Evolutionary conservation across 768 basidiomycete species (phyloP), one percentile per base, ranked within the genome.

Genomic region (Butyriboletus loyo): DNA sequence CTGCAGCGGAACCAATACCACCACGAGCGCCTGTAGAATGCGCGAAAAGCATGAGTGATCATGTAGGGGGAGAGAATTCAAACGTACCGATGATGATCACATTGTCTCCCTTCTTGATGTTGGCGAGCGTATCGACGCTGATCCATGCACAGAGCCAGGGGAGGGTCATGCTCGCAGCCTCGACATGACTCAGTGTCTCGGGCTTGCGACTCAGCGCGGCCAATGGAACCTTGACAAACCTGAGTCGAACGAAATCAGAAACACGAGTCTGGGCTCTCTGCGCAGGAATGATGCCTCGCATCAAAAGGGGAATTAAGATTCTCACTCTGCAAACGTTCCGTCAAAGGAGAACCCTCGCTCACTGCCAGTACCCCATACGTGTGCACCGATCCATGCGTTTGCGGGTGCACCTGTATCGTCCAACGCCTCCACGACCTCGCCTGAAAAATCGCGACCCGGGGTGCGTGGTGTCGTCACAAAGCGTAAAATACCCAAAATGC

Each of bases 61-160:
- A 31, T 8, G 9, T 13, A 0, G 14, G 28, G 22, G 36, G 13
- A 24, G 7, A 15, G 42, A 17, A 28, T 13, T 1, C 5, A 8
- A 27, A 30, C 59, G 11, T 22, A 66, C 69, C 69, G 24, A 70
- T 62, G 50, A 70, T 72, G 41, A 70, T 32, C 5, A 72, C 67
- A 36, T 69, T 71, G 27, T 70, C 69, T 13, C 65, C 70, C 19
- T 58, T 13, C 41, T 67, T 71, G 44, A 72, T 62, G 9, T 63
- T 54, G 19, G 69, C 68, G 14, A 72, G 70, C 15, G 59, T 70
- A 10, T 72, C 55, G 13, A 70, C 67, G 1, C 69, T 70, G 58
- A 72, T 72, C 71, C 71, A 70, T 7, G 71, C 71, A 46, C 69
- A 70, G 24, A 71, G 58, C 69, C 70, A 72, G 0, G 61, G 61